These are phyloP conservation scores for Pseudocercospora eumusae DNA, from an alignment of 2,329 filamentous ascomycete species.

Conservation along the genomic window DNA sequence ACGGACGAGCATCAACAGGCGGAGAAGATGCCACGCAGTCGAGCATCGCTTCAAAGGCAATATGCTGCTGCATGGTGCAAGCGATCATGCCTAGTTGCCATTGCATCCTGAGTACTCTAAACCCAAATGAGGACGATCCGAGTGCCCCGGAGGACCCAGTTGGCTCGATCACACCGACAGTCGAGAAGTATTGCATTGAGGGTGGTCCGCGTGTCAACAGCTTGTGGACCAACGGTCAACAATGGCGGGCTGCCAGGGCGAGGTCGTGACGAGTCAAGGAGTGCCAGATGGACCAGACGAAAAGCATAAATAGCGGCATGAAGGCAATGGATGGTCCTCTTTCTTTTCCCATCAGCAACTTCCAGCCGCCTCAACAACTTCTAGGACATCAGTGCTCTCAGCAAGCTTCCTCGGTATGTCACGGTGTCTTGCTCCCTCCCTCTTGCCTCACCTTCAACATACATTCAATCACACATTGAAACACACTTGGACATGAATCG, in stretches of 20 bases:
- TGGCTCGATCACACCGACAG: constrained; percentile 40
- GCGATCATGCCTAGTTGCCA: constrained; percentile 32
- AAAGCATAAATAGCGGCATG: constrained; percentile 39
- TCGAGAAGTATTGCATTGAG: constrained; percentile 22
- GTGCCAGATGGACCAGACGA: constrained; percentile 11
- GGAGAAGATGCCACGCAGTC: constrained; percentile 48
- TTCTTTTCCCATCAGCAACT: constrained; percentile 24
- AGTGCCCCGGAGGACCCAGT: constrained; percentile 48
- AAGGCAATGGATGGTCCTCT: constrained; percentile 19
- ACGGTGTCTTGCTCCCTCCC: constrained; percentile 7
- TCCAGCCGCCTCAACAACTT: constrained; percentile 24
- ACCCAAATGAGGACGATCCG: constrained; percentile 46
- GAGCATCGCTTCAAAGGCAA: constrained; percentile 33
- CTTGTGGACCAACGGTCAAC: constrained; percentile 23
- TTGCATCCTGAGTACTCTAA: constrained; percentile 40
- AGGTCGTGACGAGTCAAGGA: constrained; percentile 15
- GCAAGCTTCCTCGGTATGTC: constrained; percentile 23
- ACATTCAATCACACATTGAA: constrained; percentile 1
- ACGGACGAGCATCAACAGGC: constrained; percentile 45
- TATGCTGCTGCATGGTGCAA: constrained; percentile 31
- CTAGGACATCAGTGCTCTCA: constrained; percentile 3
- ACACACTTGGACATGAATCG: background rate
- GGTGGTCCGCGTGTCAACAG: constrained; percentile 21
- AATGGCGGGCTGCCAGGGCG: constrained; percentile 15
- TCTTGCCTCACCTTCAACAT: constrained; percentile 2